Evolutionary conservation across 78 protist genomes (phyloP), one percentile per base, ranked within the genome.

Genomic region (Dictyostelium brefeldianum): DNA sequence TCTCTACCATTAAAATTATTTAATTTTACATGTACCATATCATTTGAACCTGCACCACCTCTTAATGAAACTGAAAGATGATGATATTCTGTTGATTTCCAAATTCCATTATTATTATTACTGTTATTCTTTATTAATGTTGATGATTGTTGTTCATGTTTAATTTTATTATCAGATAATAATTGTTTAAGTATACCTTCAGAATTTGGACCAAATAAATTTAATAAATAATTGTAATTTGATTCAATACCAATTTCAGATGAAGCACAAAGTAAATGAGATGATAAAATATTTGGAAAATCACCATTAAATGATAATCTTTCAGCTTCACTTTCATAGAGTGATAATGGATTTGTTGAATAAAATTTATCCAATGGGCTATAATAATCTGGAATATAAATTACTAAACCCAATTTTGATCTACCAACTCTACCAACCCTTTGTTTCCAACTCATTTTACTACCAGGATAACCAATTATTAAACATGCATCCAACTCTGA

Each of bases 401-500:
- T 8, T 15, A 85, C 92, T 6, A 85, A 12, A 22, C 92, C 92
- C 7, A 46, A n/a, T 41, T 75, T 85, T 20, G 92, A 74, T 74
- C 92, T 43, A 27, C 92, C 92, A 25, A 85, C 92, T 29, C 92
- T 31, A 59, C 92, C 92, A 56, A 85, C 51, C 25, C 92, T 41
- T 51, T 85, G 92, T 48, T 59, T 71, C 92, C 92, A 85, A 59
- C 83, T 74, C 95, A 91, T 82, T 43, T 65, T 81, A 7, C 90
- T 81, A 59, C 95, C 95, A 0, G 95, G 95, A 64, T 91, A 91
- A 10, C 95, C 95, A 57, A 78, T 67, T 18, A 91, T 65, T 22
- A 94, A 17, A 75, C 96, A 94, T n/a, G 89, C 82, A 89, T 94
- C 96, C 70, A 94, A 69, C 29, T 82, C 94, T 5, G 95, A 43